Base-by-base conservation (phyloP, 306 rosid genomes). In the Benincasa hispida region DNA sequence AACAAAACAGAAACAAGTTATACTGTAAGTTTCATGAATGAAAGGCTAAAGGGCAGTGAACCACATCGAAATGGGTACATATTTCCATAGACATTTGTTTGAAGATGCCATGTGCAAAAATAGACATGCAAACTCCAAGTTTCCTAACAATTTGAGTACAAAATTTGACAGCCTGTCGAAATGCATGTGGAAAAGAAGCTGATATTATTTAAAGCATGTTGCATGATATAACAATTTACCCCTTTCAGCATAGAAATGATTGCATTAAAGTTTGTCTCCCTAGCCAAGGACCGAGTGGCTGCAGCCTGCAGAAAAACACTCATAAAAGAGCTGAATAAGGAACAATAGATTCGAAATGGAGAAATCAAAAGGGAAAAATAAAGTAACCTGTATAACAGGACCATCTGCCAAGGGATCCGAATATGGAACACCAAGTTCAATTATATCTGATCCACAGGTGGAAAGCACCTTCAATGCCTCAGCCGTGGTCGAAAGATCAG, bases 351-450 rank as follows among this genome's bases (percentile, higher is more conserved):
- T 19, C 2, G 39, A 75, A 72, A 76, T 17, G 42, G 42, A 17
- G 50, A 19, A 54, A 27, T 22, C 1, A 61, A 57, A 27, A n/a
- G 35, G 14, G 2, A 10, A 15, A 55, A 55, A 77, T 15, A 51
- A 27, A 27, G 73, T 35, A 79, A 93, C 98, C 98, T 93, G 98
- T 81, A 93, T 93, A 82, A 91, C 97, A 30, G 97, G 98, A 78
- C 98, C 98, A 84, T 93, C 98, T 6, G 98, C 98, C 86, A 93
- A 83, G 78, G 98, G 97, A 84, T 93, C 97, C 14, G 98, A 91
- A 80, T 93, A 93, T 0, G 97, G 98, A 77, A 91, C 92, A 5
- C 98, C 98, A 5, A 93, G 81, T 79, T 93, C 98, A 58, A 93
- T 93, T 79, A 93, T 90, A 88, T 93, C 97, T 5, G 96, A 91